Base-by-base conservation (phyloP, 2,329 filamentous ascomycete species). In the Polychaeton citri region DNA sequence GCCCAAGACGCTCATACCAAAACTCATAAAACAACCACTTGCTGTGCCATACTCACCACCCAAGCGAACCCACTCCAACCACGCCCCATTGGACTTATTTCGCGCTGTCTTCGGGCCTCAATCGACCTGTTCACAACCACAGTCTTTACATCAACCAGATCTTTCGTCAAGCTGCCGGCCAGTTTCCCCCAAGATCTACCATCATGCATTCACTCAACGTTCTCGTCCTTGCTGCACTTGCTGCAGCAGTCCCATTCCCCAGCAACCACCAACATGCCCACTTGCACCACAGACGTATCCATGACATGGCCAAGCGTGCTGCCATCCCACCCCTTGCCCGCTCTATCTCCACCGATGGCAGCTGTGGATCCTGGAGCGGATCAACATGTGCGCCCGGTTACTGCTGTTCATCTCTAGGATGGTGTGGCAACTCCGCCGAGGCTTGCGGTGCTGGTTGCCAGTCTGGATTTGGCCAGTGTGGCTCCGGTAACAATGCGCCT, bases 361-460 rank as follows among this genome's bases (percentile, higher is more conserved):
- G 33, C 13, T 50, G 47, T 20, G 46, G 47, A 26, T 39, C 43
- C 20, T 38, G 36, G 21, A 16, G 19, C 21, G 47, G 45, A 16
- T 34, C 26, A 19, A 34, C 39, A 6, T 50, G 47, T 36, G 34
- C 30, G 6, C 17, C 42, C 3, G 43, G 44, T 6, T 42, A 32
- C 33, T 50, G 47, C 40, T 48, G 47, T 38, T 32, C 34, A 33
- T 40, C 13, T 32, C 18, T 32, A 3, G 46, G 47, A 19, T 50
- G 44, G 41, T 50, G 47, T 35, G 47, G 47, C n/a, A 35, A 31
- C 15, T 37, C 34, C 16, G 32, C 10, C 17, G 38, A 38, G 15
- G 44, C 46, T 42, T 50, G 46, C 37, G 44, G 41, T 16, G 33
- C 35, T 21, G 49, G 48, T 9, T 52, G 48, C 39, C 48, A 52